phyloP scores from a whole-genome alignment of 495 filamentous ascomycete species.

The Penicillium mononematosum region DNA sequence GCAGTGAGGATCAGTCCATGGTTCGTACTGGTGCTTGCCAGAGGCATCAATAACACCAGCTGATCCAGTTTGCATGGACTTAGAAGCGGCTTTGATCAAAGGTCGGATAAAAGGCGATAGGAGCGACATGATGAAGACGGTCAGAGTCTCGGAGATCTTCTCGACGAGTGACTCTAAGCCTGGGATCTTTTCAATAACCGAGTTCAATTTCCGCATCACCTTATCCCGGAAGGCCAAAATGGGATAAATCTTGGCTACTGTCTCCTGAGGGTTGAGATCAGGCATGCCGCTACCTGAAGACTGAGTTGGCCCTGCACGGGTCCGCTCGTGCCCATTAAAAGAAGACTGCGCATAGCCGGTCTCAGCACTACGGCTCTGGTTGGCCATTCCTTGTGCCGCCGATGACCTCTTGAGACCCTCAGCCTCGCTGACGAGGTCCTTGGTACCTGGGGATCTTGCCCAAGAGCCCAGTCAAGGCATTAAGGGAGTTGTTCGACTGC shows the following conservation, averaged over 20 bases:
- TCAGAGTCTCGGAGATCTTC: slow-evolving; percentile 86
- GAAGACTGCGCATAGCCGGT: slow-evolving; percentile 31
- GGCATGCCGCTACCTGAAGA: slow-evolving; percentile 60
- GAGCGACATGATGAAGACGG: slow-evolving; percentile 84
- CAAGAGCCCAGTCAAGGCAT: slow-evolving; percentile 68
- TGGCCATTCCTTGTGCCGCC: slow-evolving; percentile 69
- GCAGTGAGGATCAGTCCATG: slow-evolving; percentile 82
- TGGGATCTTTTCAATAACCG: slow-evolving; percentile 86
- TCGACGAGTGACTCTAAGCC: slow-evolving; percentile 84
- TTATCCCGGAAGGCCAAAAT: slow-evolving; percentile 93
- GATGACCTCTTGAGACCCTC: slow-evolving; percentile 71
- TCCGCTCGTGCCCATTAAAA: slow-evolving; percentile 16
- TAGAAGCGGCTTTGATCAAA: slow-evolving; percentile 82
- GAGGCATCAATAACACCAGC: slow-evolving; percentile 74
- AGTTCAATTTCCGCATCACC: slow-evolving; percentile 78
- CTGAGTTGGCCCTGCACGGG: slow-evolving; percentile 18
- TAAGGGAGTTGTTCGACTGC: slow-evolving; percentile 41
- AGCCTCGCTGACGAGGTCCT: slow-evolving; percentile 74
- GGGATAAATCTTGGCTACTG: slow-evolving; percentile 82
- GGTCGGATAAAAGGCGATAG: slow-evolving; percentile 87
- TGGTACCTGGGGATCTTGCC: slow-evolving; percentile 75
- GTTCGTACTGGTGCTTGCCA: slow-evolving; percentile 82
- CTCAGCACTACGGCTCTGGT: slow-evolving; percentile 37
- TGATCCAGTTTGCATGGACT: slow-evolving; percentile 79
- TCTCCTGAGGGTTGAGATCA: slow-evolving; percentile 80